Evolutionary conservation across 345 rosid species (phyloP), one percentile per base, ranked within the genome.

Genomic region (Melaleuca alternifolia): DNA sequence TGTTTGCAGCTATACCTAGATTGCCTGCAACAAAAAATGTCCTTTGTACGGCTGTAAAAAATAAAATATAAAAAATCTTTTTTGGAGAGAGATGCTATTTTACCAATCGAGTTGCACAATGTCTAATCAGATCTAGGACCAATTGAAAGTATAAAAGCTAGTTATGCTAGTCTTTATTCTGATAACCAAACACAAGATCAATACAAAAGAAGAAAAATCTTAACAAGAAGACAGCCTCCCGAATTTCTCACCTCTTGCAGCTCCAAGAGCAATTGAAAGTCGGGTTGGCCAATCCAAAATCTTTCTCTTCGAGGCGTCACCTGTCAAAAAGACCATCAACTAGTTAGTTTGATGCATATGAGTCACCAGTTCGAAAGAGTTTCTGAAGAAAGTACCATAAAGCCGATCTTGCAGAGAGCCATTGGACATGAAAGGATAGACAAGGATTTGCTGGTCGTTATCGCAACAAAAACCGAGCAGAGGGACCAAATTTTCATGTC

Each of bases 401-500:
- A 94, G 95, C 81, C 96, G 94, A 89, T 93, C 97, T 87, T 92
- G 95, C 62, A 93, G 90, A 84, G 97, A 93, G 85, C 97, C 97
- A 89, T 93, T 93, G 71, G 95, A 93, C 96, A 94, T 94, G 62
- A 93, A 93, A 59, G 95, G 95, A 88, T 94, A 94, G 54, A 94
- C 93, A 20, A 94, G 93, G 37, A 93, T 94, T 88, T 93, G 97
- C 84, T 94, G 96, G 76, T 94, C 97, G 62, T 91, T 91, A 85
- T 94, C 97, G 24, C 91, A 85, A 51, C 95, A 94, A 83, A 89
- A 93, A 87, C 97, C 97, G 52, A 94, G 91, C 87, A 94, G 94
- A 82, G 95, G 96, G 59, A 94, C 95, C 86, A 94, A 88, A 84
- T 93, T 93, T 85, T 93, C 95, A 86, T 94, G 95, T 77, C 88